Evolutionary conservation across 768 basidiomycete species (phyloP).

Genomic region (Lactarius hengduanensis): DNA sequence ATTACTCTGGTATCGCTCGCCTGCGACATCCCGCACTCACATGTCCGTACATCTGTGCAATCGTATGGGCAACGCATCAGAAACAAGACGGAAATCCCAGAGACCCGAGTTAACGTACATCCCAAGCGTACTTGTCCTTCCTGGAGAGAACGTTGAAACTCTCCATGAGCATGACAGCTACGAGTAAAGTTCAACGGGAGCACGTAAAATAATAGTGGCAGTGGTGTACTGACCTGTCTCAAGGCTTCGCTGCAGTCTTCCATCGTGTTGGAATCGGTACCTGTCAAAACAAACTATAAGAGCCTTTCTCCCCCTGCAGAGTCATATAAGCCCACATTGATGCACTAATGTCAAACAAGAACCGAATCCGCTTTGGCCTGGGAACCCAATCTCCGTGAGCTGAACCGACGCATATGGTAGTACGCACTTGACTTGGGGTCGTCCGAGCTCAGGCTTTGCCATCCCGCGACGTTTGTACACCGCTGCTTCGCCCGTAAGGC

Average conservation of each 20-base stretch:
- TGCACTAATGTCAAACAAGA: constrained; percentile 67
- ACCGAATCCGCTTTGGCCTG: constrained; percentile 66
- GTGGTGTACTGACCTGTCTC: constrained; percentile 51
- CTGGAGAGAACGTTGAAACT: constrained; percentile 60
- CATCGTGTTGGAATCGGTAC: constrained; percentile 75
- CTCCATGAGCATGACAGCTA: constrained; percentile 75
- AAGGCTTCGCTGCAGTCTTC: constrained; percentile 58
- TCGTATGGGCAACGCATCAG: constrained; percentile 1
- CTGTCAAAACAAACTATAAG: constrained; percentile 33
- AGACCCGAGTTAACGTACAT: constrained; percentile 45
- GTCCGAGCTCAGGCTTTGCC: constrained; percentile 66
- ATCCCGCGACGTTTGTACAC: constrained; percentile 70
- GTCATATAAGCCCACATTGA: constrained; percentile 49
- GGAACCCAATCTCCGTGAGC: not conserved
- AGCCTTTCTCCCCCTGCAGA: not conserved
- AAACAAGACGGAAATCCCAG: not conserved
- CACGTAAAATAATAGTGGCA: too few species aligned
- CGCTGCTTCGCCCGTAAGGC: constrained; percentile 63
- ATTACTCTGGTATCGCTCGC: not conserved
- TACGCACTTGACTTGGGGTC: constrained; percentile 63
- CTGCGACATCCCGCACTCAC: constrained; percentile 39
- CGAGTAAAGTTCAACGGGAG: too few species aligned
- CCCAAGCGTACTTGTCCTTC: constrained; percentile 76
- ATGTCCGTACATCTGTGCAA: constrained; percentile 57
- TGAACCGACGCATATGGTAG: not conserved